Percentiles rank a stretch among this genome's conserved stretches.
Evolutionary conservation across 1,284 basidiomycete species (phyloP).

Genomic region (Malassezia japonica): DNA sequence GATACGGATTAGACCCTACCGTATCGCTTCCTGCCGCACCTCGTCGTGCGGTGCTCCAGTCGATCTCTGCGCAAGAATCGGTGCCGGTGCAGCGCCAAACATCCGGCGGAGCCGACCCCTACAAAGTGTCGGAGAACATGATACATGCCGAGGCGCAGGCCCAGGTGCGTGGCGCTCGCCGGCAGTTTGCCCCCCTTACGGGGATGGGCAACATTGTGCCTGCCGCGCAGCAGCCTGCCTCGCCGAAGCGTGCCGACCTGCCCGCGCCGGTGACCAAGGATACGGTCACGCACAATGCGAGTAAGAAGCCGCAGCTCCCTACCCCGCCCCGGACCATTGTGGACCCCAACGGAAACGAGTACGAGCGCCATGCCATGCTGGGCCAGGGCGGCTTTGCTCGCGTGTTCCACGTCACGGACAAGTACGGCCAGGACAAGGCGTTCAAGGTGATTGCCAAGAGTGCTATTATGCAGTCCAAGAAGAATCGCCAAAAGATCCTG

Average conservation of each 20-base stretch:
- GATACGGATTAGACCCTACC: neutral
- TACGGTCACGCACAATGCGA: slow-evolving; percentile 2
- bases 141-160: slow-evolving; percentile 12
- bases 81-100: slow-evolving; percentile 15
- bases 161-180: slow-evolving; percentile 3
- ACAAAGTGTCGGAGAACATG: slow-evolving; percentile 11
- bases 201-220: slow-evolving; percentile 9
- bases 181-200: slow-evolving; percentile 11
- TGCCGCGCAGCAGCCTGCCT: slow-evolving; percentile 1
- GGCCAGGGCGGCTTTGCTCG: slow-evolving; percentile 49
- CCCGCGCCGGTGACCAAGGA: slow-evolving; percentile 11
- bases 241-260: slow-evolving; percentile 5
- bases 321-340: slow-evolving; percentile 38
- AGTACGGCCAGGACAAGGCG: slow-evolving; percentile 44
- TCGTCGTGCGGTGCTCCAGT: slow-evolving; percentile 16
- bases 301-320: slow-evolving; percentile 37
- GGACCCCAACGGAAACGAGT: slow-evolving; percentile 29
- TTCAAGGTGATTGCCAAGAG: slow-evolving; percentile 51
- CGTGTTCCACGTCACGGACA: slow-evolving; percentile 45
- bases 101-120: neutral
- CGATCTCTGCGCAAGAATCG: slow-evolving; percentile 15
- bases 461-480: slow-evolving; percentile 47
- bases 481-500: slow-evolving; percentile 61
- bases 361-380: slow-evolving; percentile 31
- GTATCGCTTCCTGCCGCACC: slow-evolving; percentile 11